These are phyloP conservation scores for Eutrema heterophyllum DNA, from an alignment of 345 rosid species.

Conservation along the genomic window DNA sequence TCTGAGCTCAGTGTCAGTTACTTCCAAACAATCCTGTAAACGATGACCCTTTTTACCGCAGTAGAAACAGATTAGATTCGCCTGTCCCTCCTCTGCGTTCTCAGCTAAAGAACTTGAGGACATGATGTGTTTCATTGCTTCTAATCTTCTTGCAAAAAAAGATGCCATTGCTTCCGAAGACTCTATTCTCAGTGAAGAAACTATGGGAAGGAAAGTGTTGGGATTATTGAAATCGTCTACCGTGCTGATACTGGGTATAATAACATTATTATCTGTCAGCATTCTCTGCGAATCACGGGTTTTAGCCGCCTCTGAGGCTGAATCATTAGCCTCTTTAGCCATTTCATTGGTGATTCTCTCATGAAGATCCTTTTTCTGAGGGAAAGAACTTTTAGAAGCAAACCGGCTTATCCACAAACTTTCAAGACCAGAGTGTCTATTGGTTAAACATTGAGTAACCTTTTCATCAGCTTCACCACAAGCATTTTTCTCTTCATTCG, in stretches of 20 bases:
- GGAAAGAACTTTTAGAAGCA: conserved; percentile 39
- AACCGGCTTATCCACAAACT: conserved; percentile 81
- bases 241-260: conserved; percentile 30
- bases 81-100: conserved; percentile 27
- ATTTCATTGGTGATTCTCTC: not conserved
- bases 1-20: conserved; percentile 58
- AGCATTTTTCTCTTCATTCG: conserved; percentile 10
- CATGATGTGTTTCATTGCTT: conserved; percentile 54
- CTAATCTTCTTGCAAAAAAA: conserved; percentile 64
- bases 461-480: conserved; percentile 36
- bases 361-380: conserved; percentile 5
- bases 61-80: conserved; percentile 46
- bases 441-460: conserved; percentile 23
- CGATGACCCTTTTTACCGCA: conserved; percentile 68
- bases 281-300: conserved; percentile 20
- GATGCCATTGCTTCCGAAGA: conserved; percentile 64
- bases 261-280: conserved; percentile 24
- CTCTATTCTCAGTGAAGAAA: conserved; percentile 37
- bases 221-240: conserved; percentile 30
- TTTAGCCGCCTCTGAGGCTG: not conserved
- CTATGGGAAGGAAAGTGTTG: conserved; percentile 22
- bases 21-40: conserved; percentile 55
- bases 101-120: conserved; percentile 32
- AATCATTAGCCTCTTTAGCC: conserved; percentile 15
- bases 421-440: conserved; percentile 42